Evolutionary conservation across 2,329 filamentous ascomycete genomes (phyloP), one percentile per base, ranked within the genome.

Genomic region (Hymenoscyphus scutula): DNA sequence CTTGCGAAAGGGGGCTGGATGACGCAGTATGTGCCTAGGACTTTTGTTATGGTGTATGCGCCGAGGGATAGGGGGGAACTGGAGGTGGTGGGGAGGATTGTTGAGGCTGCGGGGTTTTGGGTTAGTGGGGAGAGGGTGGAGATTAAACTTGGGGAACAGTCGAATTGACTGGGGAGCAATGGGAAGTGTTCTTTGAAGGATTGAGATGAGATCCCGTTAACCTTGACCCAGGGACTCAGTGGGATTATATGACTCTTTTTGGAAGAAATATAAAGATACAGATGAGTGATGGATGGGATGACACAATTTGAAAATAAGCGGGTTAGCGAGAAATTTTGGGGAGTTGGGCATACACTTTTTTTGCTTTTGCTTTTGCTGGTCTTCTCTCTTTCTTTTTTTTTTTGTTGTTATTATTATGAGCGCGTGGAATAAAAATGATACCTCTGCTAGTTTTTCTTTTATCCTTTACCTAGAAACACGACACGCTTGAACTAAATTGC

Each of bases 11-110:
- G 85, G 60, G 84, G 85, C 53, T 87, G 84, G 79, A 82, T 88
- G 66, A 80, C 81, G 65, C 82, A 85, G 71, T 89, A 89, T 58
- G 86, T 95, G 61, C 90, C 91, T 0, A 77, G 81, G 3, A 88
- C 89, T 51, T 96, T 96, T 74, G 80, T 91, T 62, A 87, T 96
- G 85, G 80, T 96, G 4, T 96, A 96, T 76, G 90, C 91, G 19
- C 91, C 92, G 1, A 79, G 89, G 70, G 81, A 87, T 66, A 81
- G 86, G 62, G 80, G 82, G 29, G 91, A 96, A 73, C 75, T 95
- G 29, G 80, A 84, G 59, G 81, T 86, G 58, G 82, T 93, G 3
- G 82, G 85, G 73, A 78, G 80, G 67, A 89, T 96, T 67, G 85
- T 95, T 61, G 84, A 86, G 68, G 90, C 91, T 2, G 89, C 88